A percentile compares a stretch with the other conserved stretches of the same genome.
These are phyloP conservation scores for Paramecium primaurelia DNA, from an alignment of 73 alveolate genomes.

Conservation along the genomic window DNA sequence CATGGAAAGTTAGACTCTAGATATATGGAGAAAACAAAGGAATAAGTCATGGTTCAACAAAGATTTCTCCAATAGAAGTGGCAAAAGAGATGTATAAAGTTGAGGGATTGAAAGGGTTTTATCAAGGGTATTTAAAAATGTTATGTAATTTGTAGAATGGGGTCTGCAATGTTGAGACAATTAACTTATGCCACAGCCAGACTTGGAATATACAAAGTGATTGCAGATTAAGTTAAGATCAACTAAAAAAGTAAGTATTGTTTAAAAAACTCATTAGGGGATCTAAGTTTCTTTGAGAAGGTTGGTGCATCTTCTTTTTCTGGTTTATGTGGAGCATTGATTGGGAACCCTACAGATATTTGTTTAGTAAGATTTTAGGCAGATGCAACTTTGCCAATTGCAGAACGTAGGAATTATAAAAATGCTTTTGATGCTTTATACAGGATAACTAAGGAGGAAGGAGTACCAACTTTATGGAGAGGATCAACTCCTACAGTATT, in stretches of 20 bases:
- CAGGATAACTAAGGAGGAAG: conserved; percentile 85
- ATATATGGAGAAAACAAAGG: conserved; percentile 73
- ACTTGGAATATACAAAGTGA: conserved; percentile 69
- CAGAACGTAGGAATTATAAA: conserved; percentile 80
- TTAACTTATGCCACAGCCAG: conserved; percentile 80
- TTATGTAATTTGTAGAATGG: conserved; percentile 46
- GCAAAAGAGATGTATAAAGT: conserved; percentile 67
- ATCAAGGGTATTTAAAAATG: conserved; percentile 64
- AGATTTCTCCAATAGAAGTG: conserved; percentile 65
- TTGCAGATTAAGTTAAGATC: conserved; percentile 54
- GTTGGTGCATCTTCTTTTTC: conserved; percentile 69
- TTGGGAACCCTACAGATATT: conserved; percentile 91
- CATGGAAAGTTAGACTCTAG: conserved; percentile 82
- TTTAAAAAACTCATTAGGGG: neutral
- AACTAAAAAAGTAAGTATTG: neutral
- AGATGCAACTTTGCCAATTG: conserved; percentile 78
- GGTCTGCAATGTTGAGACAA: conserved; percentile 78
- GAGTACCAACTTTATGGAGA: conserved; percentile 79
- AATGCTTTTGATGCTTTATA: conserved; percentile 78
- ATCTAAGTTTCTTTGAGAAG: conserved; percentile 63
- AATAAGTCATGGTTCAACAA: conserved; percentile 22
- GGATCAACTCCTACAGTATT: conserved; percentile 86
- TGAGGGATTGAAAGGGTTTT: conserved; percentile 75
- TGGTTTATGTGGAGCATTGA: conserved; percentile 84
- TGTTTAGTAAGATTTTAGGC: conserved; percentile 82